Percentiles rank a stretch among this genome's conserved stretches.
phyloP scores from a whole-genome alignment of 2,329 filamentous ascomycete genomes.

The Tolypocladium ovalisporum region DNA sequence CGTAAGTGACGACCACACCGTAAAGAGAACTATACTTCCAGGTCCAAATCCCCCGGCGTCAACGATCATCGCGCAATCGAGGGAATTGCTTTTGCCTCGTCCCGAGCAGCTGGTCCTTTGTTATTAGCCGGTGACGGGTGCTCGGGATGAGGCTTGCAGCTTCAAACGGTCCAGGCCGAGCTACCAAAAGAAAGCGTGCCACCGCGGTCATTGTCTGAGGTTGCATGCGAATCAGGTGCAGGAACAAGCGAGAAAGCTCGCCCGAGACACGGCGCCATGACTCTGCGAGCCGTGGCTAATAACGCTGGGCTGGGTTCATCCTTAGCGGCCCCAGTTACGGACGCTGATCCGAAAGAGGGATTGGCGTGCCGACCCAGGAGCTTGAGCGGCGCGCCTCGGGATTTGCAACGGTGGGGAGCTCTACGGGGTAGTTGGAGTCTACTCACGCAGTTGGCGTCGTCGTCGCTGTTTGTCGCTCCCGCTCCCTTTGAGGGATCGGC shows the following conservation, averaged over 20 bases:
- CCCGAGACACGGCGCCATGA: background rate
- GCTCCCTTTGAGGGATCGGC: background rate
- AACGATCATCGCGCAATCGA: background rate
- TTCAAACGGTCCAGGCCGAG: background rate
- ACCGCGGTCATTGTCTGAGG: background rate
- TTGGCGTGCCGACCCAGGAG: background rate
- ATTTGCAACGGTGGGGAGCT: background rate
- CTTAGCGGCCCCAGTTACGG: conserved; percentile 1
- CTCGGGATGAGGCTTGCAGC: background rate
- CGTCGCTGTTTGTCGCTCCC: background rate
- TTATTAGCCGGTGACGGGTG: background rate
- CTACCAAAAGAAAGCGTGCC: background rate
- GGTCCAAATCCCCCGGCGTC: background rate
- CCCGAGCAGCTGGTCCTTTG: background rate
- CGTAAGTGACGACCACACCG: background rate
- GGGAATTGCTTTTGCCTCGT: background rate
- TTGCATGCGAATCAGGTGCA: conserved; percentile 3
- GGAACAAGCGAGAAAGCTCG: conserved; percentile 4
- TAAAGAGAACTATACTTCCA: background rate
- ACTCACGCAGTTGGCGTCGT: background rate
- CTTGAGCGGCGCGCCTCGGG: background rate
- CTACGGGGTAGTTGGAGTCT: background rate
- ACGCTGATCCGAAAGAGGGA: conserved; percentile 5
- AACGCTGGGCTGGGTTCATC: background rate
- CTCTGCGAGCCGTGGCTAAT: background rate